Evolutionary conservation across 352 stramenopile genomes (phyloP), one percentile per base, ranked within the genome.

Genomic region (Discostella stelligera): DNA sequence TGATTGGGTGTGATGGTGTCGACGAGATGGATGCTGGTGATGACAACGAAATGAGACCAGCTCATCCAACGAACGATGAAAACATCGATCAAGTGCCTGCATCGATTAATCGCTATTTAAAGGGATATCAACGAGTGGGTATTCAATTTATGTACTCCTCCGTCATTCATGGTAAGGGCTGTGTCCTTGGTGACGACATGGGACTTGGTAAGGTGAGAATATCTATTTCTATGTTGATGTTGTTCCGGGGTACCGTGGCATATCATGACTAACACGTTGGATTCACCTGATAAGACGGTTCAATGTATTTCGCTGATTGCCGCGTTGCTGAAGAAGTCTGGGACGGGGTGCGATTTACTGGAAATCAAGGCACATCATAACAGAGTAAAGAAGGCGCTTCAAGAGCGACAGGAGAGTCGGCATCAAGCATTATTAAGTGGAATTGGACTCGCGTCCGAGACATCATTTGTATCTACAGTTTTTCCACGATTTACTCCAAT

Each of bases 71-170:
- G 16, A 18, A 58, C 23, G 30, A 32, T 55, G 56, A 71, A 64
- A 44, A 64, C 2, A 30, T 41, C 8, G 50, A 86, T 66, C 18
- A 80, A 61, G 82, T 95, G 18, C 89, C 91, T 20, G 88, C 86
- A 37, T 86, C 87, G 14, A 89, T 94, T 16, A 90, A 89, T 76
- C 72, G 87, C 32, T 95, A 94, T 71, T 67, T 95, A 30, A 53
- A 80, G 50, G 63, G 61, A 13, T 95, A 91, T 80, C 91, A 95
- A 68, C 68, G 83, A 49, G 76, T 79, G 21, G 91, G 91, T 11
- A 80, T 95, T 54, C 48, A 82, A 50, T 95, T 94, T 39, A 84
- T 94, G 69, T 88, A 88, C 70, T 84, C 89, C 25, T 79, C 79
- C 48, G 72, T 93, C 18, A 74, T 79, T 30, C 39, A 74, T 39